phyloP scores from a whole-genome alignment of 805 yeast species.

The Grigorovia transvaalensis region DNA sequence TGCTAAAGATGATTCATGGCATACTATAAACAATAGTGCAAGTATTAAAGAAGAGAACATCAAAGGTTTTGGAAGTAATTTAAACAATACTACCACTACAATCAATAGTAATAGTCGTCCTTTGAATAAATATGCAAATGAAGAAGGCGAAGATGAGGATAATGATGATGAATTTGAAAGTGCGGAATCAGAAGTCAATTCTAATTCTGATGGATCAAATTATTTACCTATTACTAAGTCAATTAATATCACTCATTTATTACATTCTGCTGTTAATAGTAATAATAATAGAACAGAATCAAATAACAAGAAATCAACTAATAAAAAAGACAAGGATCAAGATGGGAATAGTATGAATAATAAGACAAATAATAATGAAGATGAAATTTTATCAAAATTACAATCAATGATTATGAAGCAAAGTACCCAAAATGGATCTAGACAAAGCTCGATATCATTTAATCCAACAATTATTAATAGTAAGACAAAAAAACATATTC shows the following conservation, averaged over 20 bases:
- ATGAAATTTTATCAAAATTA: constrained; percentile 8
- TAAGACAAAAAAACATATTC: constrained; percentile 29
- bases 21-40: constrained; percentile 19
- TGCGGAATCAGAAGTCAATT: constrained; percentile 14
- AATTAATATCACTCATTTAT: constrained; percentile 27
- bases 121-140: background rate
- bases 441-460: constrained; percentile 10
- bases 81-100: background rate
- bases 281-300: constrained; percentile 6
- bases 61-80: constrained; percentile 1
- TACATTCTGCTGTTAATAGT: constrained; percentile 20
- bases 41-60: too few relatives aligned
- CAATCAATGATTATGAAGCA: constrained; percentile 19
- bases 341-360: constrained; percentile 3
- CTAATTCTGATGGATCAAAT: constrained; percentile 13
- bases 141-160: constrained; percentile 3
- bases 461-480: constrained; percentile 9
- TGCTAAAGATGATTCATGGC: constrained; percentile 45
- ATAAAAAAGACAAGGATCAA: constrained; percentile 4
- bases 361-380: background rate
- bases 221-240: constrained; percentile 28
- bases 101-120: too few relatives aligned
- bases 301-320: background rate
- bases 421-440: constrained; percentile 8
- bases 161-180: constrained; percentile 9